Conservation (phyloP, 1,139 yeast species). For the Candida labiduridarum region DNA sequence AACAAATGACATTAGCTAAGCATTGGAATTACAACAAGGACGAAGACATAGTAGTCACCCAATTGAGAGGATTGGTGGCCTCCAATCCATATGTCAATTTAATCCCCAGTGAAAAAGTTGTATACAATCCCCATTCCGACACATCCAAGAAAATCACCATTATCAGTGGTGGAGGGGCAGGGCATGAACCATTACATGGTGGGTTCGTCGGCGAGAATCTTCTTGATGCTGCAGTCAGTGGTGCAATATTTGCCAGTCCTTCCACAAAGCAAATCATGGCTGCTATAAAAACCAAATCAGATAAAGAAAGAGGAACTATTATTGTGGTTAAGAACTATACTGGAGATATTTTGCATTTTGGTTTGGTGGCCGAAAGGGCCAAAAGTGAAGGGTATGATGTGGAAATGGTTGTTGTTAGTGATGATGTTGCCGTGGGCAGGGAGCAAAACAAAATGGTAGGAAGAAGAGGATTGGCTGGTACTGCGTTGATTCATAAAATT, state of each 20-base stretch:
- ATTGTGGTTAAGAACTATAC: conserved; percentile 88
- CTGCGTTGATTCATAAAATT: conserved; percentile 81
- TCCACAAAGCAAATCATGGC: conserved; percentile 84
- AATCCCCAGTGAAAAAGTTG: conserved; percentile 69
- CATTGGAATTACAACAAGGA: conserved; percentile 53
- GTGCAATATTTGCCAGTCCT: conserved; percentile 89
- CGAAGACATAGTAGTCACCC: conserved; percentile 64
- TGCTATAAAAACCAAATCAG: conserved; percentile 63
- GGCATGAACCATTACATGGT: conserved; percentile 93
- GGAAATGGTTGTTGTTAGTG: conserved; percentile 76
- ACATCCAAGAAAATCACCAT: conserved; percentile 60
- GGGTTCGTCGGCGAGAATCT: conserved; percentile 87
- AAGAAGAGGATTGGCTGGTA: conserved; percentile 91
- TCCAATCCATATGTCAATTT: conserved; percentile 66
- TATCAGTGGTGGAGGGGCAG: conserved; percentile 92
- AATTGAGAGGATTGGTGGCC: conserved; percentile 68
- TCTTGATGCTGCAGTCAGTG: conserved; percentile 86
- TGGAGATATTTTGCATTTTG: conserved; percentile 91
- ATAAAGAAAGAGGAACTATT: conserved; percentile 63
- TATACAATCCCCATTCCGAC: conserved; percentile 47
- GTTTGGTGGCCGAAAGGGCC: conserved; percentile 86
- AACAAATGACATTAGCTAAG: conserved; percentile 24
- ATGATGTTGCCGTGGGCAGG: conserved; percentile 91
- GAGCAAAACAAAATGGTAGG: conserved; percentile 89
- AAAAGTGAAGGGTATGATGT: conserved; percentile 72